These are phyloP conservation scores for Zopfochytrium polystomum DNA, from an alignment of 371 early-diverging fungal genomes.

Conservation along the genomic window DNA sequence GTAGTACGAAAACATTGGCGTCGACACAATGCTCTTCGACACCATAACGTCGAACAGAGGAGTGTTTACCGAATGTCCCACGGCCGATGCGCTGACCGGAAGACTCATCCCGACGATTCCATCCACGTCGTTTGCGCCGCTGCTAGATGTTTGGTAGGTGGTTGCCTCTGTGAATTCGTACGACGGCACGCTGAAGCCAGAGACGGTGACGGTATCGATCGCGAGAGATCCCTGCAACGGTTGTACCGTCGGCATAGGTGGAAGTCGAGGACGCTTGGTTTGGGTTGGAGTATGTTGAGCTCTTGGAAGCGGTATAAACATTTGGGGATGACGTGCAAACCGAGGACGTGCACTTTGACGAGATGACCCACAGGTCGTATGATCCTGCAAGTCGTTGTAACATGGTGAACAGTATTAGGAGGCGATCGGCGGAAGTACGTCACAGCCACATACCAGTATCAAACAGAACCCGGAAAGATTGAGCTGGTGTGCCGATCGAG, in stretches of 20 bases:
- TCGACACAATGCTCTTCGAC: conserved; percentile 9
- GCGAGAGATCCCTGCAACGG: conserved; percentile 12
- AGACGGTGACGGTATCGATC: conserved; percentile 11
- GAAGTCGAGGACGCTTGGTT: neutral
- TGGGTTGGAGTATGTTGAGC: neutral
- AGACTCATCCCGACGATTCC: conserved; percentile 32
- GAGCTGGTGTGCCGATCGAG: conserved; percentile 64
- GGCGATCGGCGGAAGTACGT: no score
- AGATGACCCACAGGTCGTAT: conserved; percentile 60
- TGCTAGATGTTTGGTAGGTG: neutral
- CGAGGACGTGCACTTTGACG: neutral
- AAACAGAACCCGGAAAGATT: conserved; percentile 61
- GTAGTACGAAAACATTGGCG: conserved; percentile 20
- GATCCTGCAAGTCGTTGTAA: no score
- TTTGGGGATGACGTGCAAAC: neutral
- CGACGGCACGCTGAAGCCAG: conserved; percentile 10
- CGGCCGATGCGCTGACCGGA: neutral
- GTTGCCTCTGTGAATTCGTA: conserved; percentile 21
- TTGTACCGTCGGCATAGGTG: conserved; percentile 21
- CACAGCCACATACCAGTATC: no score
- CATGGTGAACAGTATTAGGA: no score
- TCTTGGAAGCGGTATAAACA: neutral
- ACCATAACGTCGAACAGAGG: conserved; percentile 4
- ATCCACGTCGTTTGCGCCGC: conserved; percentile 10
- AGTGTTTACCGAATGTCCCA: neutral